Evolutionary conservation across 164 flowering plant species (phyloP).

Genomic region (Magnolia sinica): DNA sequence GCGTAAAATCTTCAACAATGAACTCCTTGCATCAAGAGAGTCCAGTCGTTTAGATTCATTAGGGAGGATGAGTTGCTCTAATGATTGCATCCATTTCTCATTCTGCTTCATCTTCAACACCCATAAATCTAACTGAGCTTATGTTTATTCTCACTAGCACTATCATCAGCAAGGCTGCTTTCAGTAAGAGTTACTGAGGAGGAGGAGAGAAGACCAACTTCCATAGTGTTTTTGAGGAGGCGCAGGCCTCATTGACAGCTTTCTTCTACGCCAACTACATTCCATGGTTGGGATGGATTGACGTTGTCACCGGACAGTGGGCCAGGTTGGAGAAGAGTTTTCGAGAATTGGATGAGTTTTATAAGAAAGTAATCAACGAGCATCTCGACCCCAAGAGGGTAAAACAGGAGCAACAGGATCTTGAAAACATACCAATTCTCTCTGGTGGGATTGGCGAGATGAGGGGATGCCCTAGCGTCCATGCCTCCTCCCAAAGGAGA

Average conservation of each 20-base stretch:
- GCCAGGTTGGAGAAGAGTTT: slow-evolving; percentile 26
- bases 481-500: too few relatives aligned
- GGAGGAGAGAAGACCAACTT: background rate
- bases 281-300: slow-evolving; percentile 38
- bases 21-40: slow-evolving; percentile 1
- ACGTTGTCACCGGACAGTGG: slow-evolving; percentile 26
- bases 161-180: slow-evolving; percentile 23
- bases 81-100: background rate
- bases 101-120: background rate
- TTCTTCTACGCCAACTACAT: slow-evolving; percentile 32
- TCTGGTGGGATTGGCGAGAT: too few relatives aligned
- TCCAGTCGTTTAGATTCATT: background rate
- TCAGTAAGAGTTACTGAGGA: slow-evolving; percentile 22
- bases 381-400: slow-evolving; percentile 19
- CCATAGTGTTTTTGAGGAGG: slow-evolving; percentile 10
- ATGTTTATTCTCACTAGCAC: slow-evolving; percentile 10
- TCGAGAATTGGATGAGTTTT: slow-evolving; percentile 22
- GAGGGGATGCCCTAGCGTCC: too few relatives aligned
- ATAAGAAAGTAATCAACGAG: slow-evolving; percentile 26
- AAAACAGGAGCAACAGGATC: slow-evolving; percentile 6
- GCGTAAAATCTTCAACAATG: background rate
- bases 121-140: slow-evolving; percentile 19
- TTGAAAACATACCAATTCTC: too few relatives aligned
- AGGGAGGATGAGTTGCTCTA: background rate
- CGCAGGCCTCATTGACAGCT: slow-evolving; percentile 13